A percentile compares a stretch with the other conserved stretches of the same genome.
phyloP scores from a whole-genome alignment of 108 stramenopile genomes.

The Craspedostauros australis region DNA sequence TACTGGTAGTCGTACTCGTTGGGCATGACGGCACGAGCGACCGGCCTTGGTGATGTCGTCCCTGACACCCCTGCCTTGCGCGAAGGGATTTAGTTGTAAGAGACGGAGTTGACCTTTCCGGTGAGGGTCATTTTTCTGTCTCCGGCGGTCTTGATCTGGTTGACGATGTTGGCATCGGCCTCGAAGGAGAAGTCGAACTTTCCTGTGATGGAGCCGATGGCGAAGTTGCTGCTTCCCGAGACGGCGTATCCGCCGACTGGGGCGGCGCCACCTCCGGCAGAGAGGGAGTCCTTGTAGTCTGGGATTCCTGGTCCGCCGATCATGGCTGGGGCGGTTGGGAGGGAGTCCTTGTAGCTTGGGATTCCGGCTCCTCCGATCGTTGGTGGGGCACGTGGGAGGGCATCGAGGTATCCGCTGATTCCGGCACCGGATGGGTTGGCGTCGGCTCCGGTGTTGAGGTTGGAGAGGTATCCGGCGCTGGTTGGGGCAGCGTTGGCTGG shows the following conservation, averaged over 20 bases:
- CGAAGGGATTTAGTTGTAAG: no score
- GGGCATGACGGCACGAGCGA: no score
- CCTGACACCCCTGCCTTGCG: no score
- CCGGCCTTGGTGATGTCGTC: no score
- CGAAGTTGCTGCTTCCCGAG: constrained; percentile 8
- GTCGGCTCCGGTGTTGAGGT: no score
- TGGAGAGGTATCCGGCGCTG: no score
- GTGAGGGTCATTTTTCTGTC: constrained; percentile 9
- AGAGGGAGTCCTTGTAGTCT: constrained; percentile 12
- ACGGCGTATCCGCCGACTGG: constrained; percentile 12
- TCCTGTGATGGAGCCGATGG: constrained; percentile 4
- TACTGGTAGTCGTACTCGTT: no score
- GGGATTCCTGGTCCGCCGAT: constrained; percentile 17
- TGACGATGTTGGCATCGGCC: constrained; percentile 14
- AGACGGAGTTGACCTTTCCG: constrained; percentile 7
- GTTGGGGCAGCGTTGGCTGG: no score
- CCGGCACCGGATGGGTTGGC: constrained; percentile 15
- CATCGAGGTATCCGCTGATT: constrained; percentile 19
- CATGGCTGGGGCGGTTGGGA: constrained; percentile 1
- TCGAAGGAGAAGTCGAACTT: constrained; percentile 7
- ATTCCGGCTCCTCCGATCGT: constrained; percentile 20
- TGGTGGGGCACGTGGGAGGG: constrained; percentile 2
- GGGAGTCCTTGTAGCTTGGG: constrained; percentile 2
- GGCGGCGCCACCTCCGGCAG: no score
- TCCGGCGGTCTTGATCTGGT: constrained; percentile 10